These are phyloP conservation scores for Abortiporus biennis DNA, from an alignment of 1,284 basidiomycete genomes.

Conservation along the genomic window DNA sequence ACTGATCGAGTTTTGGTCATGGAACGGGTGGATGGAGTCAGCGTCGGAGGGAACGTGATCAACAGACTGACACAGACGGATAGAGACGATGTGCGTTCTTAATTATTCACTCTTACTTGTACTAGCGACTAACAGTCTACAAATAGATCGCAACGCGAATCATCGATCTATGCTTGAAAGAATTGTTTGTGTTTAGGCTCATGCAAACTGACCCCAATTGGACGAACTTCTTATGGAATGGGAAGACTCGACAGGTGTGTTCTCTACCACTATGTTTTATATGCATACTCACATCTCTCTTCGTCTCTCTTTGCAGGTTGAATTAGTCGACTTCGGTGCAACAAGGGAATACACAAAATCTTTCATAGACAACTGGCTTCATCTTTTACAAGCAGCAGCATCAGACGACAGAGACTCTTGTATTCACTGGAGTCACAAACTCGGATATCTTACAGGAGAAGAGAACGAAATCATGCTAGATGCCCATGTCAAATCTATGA, in stretches of 20 bases:
- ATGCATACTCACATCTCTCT: background rate
- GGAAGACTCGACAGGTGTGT: conserved; percentile 43
- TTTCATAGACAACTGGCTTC: conserved; percentile 90
- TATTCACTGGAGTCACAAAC: conserved; percentile 64
- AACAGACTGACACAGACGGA: conserved; percentile 52
- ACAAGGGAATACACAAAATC: conserved; percentile 80
- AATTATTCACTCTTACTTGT: background rate
- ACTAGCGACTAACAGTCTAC: background rate
- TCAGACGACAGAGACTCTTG: conserved; percentile 67
- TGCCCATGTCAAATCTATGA: conserved; percentile 85
- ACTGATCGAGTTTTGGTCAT: conserved; percentile 86
- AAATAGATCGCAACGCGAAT: conserved; percentile 78
- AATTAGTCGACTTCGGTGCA: conserved; percentile 96
- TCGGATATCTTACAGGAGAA: conserved; percentile 89
- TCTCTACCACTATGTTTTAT: background rate
- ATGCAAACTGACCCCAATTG: conserved; percentile 99
- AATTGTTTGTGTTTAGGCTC: conserved; percentile 85
- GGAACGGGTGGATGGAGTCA: conserved; percentile 80
- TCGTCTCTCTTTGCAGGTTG: conserved; percentile 42
- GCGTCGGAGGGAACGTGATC: conserved; percentile 66
- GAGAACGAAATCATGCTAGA: conserved; percentile 88
- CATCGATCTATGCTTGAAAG: conserved; percentile 83
- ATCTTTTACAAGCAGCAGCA: conserved; percentile 76
- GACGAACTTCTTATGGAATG: conserved; percentile 95
- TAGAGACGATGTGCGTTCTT: conserved; percentile 64